Conservation (phyloP, 179 eudicot genomes). For the Vitellaria paradoxa region DNA sequence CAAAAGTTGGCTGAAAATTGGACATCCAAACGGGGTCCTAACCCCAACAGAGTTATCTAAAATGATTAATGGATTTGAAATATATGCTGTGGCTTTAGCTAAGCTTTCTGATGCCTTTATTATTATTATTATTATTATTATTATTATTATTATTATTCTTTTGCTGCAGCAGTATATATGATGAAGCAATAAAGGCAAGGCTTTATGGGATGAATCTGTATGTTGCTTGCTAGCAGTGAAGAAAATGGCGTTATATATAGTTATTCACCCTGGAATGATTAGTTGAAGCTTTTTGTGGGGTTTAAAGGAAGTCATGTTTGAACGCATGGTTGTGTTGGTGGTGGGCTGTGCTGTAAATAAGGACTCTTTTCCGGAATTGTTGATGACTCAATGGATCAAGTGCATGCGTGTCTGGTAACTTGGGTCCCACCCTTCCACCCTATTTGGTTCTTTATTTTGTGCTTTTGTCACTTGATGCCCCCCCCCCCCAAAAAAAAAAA, state of each 20-base stretch:
- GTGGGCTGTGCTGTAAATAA: conserved; percentile 29
- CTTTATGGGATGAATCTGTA: conserved; percentile 26
- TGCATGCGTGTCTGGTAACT: conserved; percentile 20
- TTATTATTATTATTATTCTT: background rate
- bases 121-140: no score
- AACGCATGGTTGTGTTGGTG: conserved; percentile 18
- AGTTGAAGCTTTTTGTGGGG: conserved; percentile 20
- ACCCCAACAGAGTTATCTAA: background rate
- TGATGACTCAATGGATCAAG: conserved; percentile 13
- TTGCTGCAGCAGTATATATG: conserved; percentile 18
- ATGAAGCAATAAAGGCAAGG: conserved; percentile 30
- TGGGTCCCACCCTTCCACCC: conserved; percentile 15
- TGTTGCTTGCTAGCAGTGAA: conserved; percentile 17
- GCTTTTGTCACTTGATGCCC: no score
- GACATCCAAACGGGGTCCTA: no score
- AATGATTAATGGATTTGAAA: conserved; percentile 15
- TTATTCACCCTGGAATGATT: conserved; percentile 32
- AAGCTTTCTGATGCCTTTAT: conserved; percentile 11
- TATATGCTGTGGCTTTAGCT: conserved; percentile 6
- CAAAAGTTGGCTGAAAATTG: no score
- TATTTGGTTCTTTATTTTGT: no score
- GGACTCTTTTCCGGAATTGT: conserved; percentile 26
- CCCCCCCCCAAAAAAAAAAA: no score
- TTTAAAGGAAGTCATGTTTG: conserved; percentile 22
- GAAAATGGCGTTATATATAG: conserved; percentile 18